These are phyloP conservation scores for Silene vulgaris DNA, from an alignment of 179 eudicot species.

Conservation along the genomic window DNA sequence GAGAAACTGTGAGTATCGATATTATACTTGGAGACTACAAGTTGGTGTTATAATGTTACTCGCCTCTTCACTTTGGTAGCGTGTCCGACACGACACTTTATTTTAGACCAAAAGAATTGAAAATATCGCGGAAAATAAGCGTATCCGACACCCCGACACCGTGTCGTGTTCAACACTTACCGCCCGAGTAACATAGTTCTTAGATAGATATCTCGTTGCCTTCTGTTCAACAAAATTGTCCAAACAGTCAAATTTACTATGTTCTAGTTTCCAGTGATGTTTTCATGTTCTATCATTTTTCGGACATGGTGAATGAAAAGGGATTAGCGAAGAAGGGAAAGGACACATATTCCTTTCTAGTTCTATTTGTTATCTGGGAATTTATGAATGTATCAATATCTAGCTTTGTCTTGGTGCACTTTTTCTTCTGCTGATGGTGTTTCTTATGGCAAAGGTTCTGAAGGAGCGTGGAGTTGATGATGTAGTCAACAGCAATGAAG, in stretches of 20 bases:
- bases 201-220: neutral
- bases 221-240: neutral
- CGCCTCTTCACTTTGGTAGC: too few species aligned
- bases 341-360: neutral
- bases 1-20: conserved; percentile 63
- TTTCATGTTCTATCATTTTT: neutral
- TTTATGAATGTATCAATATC: conserved; percentile 4
- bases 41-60: neutral
- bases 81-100: too few species aligned
- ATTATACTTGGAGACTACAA: neutral
- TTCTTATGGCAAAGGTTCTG: conserved; percentile 45
- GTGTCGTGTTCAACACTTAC: too few species aligned
- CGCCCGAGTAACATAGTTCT: too few species aligned
- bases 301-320: neutral
- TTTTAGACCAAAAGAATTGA: too few species aligned
- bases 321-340: neutral
- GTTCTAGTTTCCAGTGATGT: neutral
- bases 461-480: conserved; percentile 71
- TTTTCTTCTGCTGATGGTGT: conserved; percentile 7
- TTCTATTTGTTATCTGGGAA: conserved; percentile 1
- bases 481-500: conserved; percentile 39
- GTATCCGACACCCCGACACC: too few species aligned
- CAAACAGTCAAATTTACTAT: too few species aligned
- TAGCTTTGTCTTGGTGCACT: neutral
- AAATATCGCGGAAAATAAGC: too few species aligned